These are phyloP conservation scores for Amauroascus niger DNA, from an alignment of 2,329 filamentous ascomycete species.

Conservation along the genomic window DNA sequence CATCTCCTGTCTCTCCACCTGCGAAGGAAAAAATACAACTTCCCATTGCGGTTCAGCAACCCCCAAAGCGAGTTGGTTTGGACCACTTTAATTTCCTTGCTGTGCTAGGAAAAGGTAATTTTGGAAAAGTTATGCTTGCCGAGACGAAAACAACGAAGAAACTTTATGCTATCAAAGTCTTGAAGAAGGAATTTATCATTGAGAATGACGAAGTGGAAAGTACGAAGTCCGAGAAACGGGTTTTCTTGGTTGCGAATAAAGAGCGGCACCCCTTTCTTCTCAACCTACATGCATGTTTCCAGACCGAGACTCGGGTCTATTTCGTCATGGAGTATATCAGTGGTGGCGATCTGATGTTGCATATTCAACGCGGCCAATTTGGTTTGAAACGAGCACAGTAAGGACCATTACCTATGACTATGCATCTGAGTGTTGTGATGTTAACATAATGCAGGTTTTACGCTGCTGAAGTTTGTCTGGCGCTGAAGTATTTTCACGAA, in stretches of 20 bases:
- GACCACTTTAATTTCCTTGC: conserved; percentile 99
- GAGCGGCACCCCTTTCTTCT: conserved; percentile 93
- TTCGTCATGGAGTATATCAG: conserved; percentile 99
- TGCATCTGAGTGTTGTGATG: neutral
- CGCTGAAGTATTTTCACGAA: conserved; percentile 98
- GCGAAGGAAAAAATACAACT: conserved; percentile 35
- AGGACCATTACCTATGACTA: conserved; percentile 30
- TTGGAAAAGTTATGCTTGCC: conserved; percentile 98
- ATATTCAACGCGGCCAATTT: conserved; percentile 95
- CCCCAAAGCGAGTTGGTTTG: conserved; percentile 63
- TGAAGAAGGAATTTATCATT: conserved; percentile 99
- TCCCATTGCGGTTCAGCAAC: conserved; percentile 24
- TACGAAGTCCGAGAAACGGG: conserved; percentile 92
- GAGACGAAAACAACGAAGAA: conserved; percentile 89
- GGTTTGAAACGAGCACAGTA: conserved; percentile 92
- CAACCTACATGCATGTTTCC: conserved; percentile 94
- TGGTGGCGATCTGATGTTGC: conserved; percentile 96
- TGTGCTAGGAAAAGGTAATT: conserved; percentile 96
- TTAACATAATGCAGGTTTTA: conserved; percentile 60
- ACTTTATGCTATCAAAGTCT: conserved; percentile 94
- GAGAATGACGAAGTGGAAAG: conserved; percentile 99
- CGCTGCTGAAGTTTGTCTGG: conserved; percentile 91
- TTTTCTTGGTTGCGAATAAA: conserved; percentile 94
- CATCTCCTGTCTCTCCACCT: conserved; percentile 37
- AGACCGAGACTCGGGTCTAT: conserved; percentile 95